Base-by-base conservation (phyloP, 345 rosid genomes). In the Lagerstroemia speciosa region DNA sequence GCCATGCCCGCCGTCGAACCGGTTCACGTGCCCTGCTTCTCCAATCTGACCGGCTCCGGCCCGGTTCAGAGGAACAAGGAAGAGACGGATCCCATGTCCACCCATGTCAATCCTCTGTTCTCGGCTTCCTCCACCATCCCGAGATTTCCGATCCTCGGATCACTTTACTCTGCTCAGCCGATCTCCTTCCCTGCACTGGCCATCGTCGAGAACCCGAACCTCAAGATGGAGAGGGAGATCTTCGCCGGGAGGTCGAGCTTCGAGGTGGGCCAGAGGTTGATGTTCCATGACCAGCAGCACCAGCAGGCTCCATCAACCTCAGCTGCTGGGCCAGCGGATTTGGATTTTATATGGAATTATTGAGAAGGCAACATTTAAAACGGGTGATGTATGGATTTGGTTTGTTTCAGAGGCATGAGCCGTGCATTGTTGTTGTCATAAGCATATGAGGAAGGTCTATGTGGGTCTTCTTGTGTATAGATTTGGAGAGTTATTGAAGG, bases 21-120 rank as follows among this genome's bases (percentile, higher is more conserved):
- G 62, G 72, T 76, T 69, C 80, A 87, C 89, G 85, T 86, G 89
- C 87, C 88, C 89, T 87, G 94, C 92, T 83, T 85, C 92, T 78
- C 94, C 91, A 84, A 74, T 73, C 76, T 84, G 64, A 69, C 72
- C 61, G 76, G 64, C 41, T 79, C 9, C n/a, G 43, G 24, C 55
- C 55, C 24, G 6, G 55, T 7, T 6, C 55, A 78, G 71, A 79
- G 77, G 70, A 72, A 69, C 72, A 82, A 76, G 71, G 61, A 68
- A 61, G 67, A 45, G 55, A 48, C 55, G 24, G 55, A 19, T 48
- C 26, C 55, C 1, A 3, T 43, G 22, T 67, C 70, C 36, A 78
- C 69, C 50, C 68, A 17, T 72, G 74, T 81, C 69, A 79, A 52
- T 84, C 80, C 77, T 71, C 75, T 79, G 6, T 55, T 74, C 45